phyloP scores from a whole-genome alignment of 108 stramenopile species.

The Parietichytrium sp. region DNA sequence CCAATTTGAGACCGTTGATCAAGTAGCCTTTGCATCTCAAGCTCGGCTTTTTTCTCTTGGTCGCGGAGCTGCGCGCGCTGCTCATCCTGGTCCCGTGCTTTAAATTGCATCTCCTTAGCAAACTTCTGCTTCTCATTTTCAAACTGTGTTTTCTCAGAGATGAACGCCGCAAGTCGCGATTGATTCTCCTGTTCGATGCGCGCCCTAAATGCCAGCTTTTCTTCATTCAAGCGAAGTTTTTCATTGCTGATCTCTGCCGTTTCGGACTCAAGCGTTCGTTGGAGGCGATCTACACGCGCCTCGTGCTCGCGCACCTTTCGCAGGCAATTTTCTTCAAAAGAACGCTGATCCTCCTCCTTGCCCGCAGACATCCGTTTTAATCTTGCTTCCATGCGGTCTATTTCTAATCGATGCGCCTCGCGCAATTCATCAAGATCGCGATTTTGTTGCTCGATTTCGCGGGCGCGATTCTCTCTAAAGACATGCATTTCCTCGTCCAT shows the following conservation, averaged over 20 bases:
- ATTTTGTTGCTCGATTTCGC: too few relatives aligned
- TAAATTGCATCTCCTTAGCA: not conserved
- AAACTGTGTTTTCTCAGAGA: not conserved
- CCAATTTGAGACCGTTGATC: not conserved
- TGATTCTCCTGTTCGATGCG: not conserved
- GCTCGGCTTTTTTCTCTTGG: not conserved
- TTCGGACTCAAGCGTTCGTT: constrained; percentile 11
- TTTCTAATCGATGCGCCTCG: too few relatives aligned
- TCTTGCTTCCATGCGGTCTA: too few relatives aligned
- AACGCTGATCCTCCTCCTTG: not conserved
- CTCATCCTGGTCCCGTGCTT: not conserved
- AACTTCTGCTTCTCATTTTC: not conserved
- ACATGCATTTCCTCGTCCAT: too few relatives aligned
- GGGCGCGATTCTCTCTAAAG: too few relatives aligned
- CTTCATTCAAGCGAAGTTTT: not conserved
- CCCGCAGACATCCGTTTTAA: too few relatives aligned
- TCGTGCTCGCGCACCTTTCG: not conserved
- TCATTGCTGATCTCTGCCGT: not conserved
- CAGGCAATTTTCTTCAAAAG: not conserved
- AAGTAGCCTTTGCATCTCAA: not conserved
- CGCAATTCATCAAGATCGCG: too few relatives aligned
- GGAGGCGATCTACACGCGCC: constrained; percentile 12
- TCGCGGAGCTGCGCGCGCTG: not conserved
- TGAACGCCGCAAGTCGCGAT: not conserved
- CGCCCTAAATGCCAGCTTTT: too few relatives aligned